Evolutionary conservation across 2,329 filamentous ascomycete species (phyloP), one percentile per base, ranked within the genome.

Genomic region (Colletotrichum sp.): DNA sequence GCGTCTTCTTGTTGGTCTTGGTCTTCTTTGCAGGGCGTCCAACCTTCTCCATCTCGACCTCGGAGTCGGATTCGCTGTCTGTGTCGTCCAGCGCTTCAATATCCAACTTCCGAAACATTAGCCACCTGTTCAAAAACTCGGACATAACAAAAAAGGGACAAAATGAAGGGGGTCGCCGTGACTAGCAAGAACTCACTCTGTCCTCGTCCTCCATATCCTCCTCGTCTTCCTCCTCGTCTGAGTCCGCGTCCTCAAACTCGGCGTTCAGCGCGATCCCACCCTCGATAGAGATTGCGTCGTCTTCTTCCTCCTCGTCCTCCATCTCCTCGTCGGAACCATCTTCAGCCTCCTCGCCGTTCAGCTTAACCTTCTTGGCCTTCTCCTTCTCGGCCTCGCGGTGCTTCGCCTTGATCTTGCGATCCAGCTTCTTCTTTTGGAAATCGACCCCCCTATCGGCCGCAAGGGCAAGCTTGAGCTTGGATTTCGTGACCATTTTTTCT

Each of bases 41-140:
- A 78, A 93, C 87, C 86, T 93, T 94, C 83, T 96, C 94, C 84
- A 94, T 92, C 84, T 96, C 94, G 69, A 95, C 89, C 78, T 94
- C 93, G 77, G 94, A 93, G 79, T 97, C 93, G 52, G 88, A 90
- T n/a, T 83, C 80, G 76, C 85, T 86, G 77, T 93, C 91, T 82
- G 90, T 91, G 78, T 93, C 91, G 81, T 93, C 88, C 78, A 93
- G 85, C 64, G 86, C 90, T 15, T 88, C 87, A 74, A 90, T 85
- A 79, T 93, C 88, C 79, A 90, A 82, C 87, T 90, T 79, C 48
- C 22, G 67, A 18, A 62, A 25, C 69, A 27, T 78, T 66, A 79
- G 77, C 73, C 4, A 75, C 25, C 7, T 32, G n/a, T 25, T 25
- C 12, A 22, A 48, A 12, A 22, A n/a, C 9, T 12, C 10, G 22